Conservation (phyloP, 208 protist species). For the Trypanosoma caninum region DNA sequence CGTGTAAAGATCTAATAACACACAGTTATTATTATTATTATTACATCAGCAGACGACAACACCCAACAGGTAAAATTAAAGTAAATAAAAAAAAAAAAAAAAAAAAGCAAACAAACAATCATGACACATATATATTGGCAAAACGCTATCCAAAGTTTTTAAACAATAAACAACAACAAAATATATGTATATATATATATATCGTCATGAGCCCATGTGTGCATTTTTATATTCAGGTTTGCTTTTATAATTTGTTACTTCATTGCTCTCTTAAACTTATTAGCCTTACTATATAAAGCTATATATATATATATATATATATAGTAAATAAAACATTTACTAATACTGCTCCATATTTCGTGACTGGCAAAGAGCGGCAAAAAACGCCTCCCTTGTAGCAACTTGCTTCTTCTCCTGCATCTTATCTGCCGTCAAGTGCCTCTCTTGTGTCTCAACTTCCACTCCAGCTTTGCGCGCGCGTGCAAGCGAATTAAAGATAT, state of each 20-base stretch:
- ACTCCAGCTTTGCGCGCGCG: conserved; percentile 66
- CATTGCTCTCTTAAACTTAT: no score
- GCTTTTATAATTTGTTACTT: no score
- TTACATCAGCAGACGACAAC: no score
- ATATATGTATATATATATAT: background rate
- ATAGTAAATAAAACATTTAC: background rate
- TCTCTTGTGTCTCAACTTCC: conserved; percentile 42
- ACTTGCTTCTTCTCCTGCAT: conserved; percentile 69
- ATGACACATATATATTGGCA: no score
- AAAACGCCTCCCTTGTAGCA: conserved; percentile 73
- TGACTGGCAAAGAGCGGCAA: conserved; percentile 64
- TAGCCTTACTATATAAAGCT: no score
- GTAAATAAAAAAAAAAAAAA: no score
- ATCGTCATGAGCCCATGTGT: no score
- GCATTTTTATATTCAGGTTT: no score
- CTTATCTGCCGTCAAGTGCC: conserved; percentile 69
- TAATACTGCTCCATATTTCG: conserved; percentile 26
- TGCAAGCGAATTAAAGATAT: conserved; percentile 85
- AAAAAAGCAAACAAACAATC: no score
- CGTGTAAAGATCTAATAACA: background rate
- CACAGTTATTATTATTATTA: no score
- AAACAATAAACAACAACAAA: background rate
- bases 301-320: background rate
- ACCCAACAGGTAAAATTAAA: no score
- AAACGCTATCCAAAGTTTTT: no score